Evolutionary conservation across 2,329 filamentous ascomycete species (phyloP), one percentile per base, ranked within the genome.

Genomic region (Microdochium bolleyi): DNA sequence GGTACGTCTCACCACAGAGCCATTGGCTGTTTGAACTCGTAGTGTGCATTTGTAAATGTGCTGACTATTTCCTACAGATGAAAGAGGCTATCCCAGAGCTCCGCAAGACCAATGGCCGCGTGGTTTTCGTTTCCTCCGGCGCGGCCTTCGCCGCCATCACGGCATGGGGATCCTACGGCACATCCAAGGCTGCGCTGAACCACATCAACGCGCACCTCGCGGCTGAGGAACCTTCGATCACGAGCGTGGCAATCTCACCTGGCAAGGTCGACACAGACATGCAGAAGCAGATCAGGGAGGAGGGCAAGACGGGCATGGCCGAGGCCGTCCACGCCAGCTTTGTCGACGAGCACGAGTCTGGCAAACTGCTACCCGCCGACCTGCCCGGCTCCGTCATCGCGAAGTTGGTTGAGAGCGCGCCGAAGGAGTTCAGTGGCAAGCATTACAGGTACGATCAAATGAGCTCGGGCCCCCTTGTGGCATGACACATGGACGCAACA

Each of bases 201-300:
- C 89, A 92, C 60, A 71, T 96, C 4, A 84, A 85, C 1, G 70
- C 78, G 44, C 89, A 92, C 34, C 69, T 96, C 34, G 82, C 82
- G 0, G 76, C 78, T 1, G 92, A 96, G 64, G 92, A 96, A 67
- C 83, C 86, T 1, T 76, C 84, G 14, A 83, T 96, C 48, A 88
- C 81, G 0, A 84, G 82, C 13, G 71, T 96, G 0, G 77, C 88
- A 0, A 73, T 96, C 32, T 77, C 85, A 3, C 92, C 92, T 0
- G 92, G 92, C 2, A 83, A 88, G 48, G 87, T 95, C 8, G 88
- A 96, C 64, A 96, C 92, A 0, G 86, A 86, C 51, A 96, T 96
- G 92, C 92, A 96, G 67, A 78, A 78, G n/a, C 80, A 87, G 53
- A 80, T 99, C 53, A 77, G 94, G 50, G 84, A 91, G 49, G 66